phyloP scores from a whole-genome alignment of 2,329 filamentous ascomycete genomes.

The Diaporthe australafricana region DNA sequence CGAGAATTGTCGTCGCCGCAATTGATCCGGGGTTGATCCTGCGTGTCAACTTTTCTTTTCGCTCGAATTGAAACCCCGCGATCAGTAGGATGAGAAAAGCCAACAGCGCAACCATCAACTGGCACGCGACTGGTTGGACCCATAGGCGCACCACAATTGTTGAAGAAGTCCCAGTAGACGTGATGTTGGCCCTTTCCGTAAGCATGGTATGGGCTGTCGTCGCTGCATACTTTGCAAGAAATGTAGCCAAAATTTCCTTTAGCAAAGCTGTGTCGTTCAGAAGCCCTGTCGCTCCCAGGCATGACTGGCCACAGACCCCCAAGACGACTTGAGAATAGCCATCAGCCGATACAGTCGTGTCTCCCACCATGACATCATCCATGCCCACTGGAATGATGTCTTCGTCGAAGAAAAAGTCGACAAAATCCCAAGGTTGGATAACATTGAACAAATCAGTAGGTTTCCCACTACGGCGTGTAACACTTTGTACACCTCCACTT shows the following conservation, averaged over 20 bases:
- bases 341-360: background rate
- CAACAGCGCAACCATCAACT: background rate
- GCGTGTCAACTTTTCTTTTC: background rate
- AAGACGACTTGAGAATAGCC: background rate
- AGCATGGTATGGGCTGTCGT: background rate
- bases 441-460: background rate
- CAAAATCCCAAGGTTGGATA: background rate
- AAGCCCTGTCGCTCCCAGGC: background rate
- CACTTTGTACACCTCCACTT: too few species aligned
- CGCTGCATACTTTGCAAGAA: background rate
- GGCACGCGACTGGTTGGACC: background rate
- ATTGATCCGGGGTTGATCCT: background rate
- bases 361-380: background rate
- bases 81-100: background rate
- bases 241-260: background rate
- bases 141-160: background rate
- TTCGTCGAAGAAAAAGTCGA: background rate
- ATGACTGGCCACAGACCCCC: background rate
- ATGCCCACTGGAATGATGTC: background rate
- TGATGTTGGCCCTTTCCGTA: background rate
- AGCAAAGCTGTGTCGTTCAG: background rate
- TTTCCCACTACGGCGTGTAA: background rate
- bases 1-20: background rate
- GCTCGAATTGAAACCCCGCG: background rate
- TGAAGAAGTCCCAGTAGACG: background rate